These are phyloP conservation scores for Mollisiaceae sp. DNA, from an alignment of 2,329 filamentous ascomycete genomes.

Conservation along the genomic window DNA sequence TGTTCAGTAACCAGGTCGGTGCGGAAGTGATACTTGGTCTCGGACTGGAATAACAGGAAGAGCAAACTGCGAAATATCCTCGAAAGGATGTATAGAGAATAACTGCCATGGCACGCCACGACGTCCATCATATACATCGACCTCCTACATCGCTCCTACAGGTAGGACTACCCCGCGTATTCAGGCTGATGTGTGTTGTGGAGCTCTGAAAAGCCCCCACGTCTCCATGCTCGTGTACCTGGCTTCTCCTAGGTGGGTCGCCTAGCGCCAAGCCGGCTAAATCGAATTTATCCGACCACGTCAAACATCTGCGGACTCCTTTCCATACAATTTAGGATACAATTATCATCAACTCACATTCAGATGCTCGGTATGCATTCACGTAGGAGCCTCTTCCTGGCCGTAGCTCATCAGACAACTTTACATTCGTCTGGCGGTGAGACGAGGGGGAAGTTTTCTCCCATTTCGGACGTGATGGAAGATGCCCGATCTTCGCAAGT, in stretches of 20 bases:
- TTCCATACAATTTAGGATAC: background rate
- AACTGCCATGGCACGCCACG: background rate
- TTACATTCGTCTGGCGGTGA: no score
- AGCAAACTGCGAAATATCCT: background rate
- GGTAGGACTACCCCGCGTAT: background rate
- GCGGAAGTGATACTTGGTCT: background rate
- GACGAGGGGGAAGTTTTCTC: no score
- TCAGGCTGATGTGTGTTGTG: conserved; percentile 4
- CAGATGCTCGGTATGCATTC: no score
- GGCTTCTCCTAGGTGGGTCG: background rate
- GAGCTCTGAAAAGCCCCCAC: background rate
- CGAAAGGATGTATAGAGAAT: background rate
- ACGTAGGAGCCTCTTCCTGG: no score
- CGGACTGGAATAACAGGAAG: background rate
- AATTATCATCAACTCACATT: background rate
- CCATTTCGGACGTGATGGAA: no score
- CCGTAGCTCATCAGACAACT: no score
- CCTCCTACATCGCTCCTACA: conserved; percentile 8
- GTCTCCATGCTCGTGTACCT: no score
- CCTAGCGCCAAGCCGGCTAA: conserved; percentile 3
- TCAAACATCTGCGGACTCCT: background rate
- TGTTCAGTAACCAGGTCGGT: background rate
- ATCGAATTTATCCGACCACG: background rate
- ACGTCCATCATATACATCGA: background rate
- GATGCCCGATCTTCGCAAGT: no score